A percentile compares a stretch with the other conserved stretches of the same genome.
Evolutionary conservation across 345 rosid species (phyloP).

Genomic region (Eucalyptus globulus): DNA sequence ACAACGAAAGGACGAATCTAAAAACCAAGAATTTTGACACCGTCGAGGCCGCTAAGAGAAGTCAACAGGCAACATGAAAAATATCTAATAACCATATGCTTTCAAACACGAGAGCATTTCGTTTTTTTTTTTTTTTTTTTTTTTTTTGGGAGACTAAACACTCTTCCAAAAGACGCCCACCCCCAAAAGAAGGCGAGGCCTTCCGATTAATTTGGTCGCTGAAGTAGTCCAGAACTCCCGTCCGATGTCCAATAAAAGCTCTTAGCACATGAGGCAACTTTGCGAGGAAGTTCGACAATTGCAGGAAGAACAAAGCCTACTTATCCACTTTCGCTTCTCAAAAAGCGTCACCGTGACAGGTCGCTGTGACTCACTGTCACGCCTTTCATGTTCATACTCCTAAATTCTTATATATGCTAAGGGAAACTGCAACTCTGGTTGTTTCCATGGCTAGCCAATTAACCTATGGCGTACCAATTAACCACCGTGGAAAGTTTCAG

Average conservation of each 20-base stretch:
- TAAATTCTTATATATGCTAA: neutral
- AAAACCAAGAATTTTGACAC: neutral
- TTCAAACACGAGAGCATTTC: no score
- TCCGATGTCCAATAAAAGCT: neutral
- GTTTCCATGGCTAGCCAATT: neutral
- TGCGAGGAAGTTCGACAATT: no score
- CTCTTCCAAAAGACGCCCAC: neutral
- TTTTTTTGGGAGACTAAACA: neutral
- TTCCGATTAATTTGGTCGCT: rapidly evolving
- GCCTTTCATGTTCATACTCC: neutral
- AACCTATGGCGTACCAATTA: neutral
- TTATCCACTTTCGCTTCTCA: neutral
- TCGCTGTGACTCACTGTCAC: neutral
- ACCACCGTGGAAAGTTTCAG: no score
- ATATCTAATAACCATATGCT: neutral
- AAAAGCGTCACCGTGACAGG: no score
- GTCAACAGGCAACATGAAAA: neutral
- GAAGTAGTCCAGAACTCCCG: neutral
- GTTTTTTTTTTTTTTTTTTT: no score
- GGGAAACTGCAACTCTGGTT: neutral
- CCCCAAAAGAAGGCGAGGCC: neutral
- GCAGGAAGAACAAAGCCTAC: neutral
- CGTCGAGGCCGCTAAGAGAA: neutral
- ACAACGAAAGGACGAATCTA: neutral
- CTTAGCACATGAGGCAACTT: no score